A percentile compares a stretch with the other conserved stretches of the same genome.
Evolutionary conservation across 176 grass and related monocot species (phyloP).

Genomic region (Bromus sterilis): DNA sequence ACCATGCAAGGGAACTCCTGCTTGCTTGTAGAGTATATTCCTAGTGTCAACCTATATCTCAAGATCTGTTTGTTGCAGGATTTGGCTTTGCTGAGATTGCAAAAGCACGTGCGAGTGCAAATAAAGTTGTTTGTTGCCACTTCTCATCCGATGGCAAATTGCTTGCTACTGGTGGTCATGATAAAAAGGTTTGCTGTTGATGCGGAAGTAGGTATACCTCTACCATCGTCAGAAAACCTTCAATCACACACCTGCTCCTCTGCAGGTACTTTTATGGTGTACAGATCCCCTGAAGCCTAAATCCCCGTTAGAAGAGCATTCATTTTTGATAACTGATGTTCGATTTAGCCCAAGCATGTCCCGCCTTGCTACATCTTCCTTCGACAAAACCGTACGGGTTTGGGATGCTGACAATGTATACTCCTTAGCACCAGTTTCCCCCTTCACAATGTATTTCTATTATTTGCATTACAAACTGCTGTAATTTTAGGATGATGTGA

Average conservation of each 20-base stretch:
- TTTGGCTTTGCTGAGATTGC: slow-evolving; percentile 81
- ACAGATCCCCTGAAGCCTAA: slow-evolving; percentile 71
- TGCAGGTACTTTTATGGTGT: slow-evolving; percentile 78
- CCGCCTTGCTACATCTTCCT: slow-evolving; percentile 92
- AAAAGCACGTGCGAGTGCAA: slow-evolving; percentile 56
- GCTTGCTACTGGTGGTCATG: slow-evolving; percentile 96
- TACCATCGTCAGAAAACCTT: background rate
- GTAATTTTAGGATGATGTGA: background rate
- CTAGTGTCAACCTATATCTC: background rate
- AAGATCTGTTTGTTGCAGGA: slow-evolving; percentile 35
- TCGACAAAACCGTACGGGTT: slow-evolving; percentile 93
- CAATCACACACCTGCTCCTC: background rate
- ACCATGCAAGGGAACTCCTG: background rate
- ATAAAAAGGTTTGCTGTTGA: slow-evolving; percentile 74
- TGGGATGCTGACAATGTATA: slow-evolving; percentile 99
- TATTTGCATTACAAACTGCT: slow-evolving; percentile 14
- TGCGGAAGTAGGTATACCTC: background rate
- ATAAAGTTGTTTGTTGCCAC: slow-evolving; percentile 85
- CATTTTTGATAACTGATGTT: slow-evolving; percentile 79
- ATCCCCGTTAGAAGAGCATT: slow-evolving; percentile 82
- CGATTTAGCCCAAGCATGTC: slow-evolving; percentile 96
- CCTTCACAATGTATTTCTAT: background rate
- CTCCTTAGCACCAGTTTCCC: background rate
- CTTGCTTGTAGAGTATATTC: background rate
- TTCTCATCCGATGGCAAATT: slow-evolving; percentile 97